Base-by-base conservation (phyloP, 2,329 filamentous ascomycete genomes). In the Colletotrichum tabaci region DNA sequence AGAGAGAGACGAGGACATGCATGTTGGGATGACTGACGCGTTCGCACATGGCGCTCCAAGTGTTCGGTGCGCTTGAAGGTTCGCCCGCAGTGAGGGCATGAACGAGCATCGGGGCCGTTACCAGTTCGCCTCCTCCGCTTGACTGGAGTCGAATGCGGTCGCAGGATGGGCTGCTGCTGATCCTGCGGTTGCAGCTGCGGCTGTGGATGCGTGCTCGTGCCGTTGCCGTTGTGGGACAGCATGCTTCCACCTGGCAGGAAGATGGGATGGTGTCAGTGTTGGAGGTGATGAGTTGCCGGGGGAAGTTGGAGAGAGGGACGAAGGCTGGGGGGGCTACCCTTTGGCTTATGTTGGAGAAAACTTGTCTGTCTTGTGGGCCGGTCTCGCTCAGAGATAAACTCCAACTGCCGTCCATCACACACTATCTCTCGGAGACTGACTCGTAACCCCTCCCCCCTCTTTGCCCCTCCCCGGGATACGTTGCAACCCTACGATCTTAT, bases 11-110 rank as follows among this genome's bases (percentile, higher is more conserved):
- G 55, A 7, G n/a, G 57, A 42, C 13, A 58, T 49, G 23, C 23
- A 53, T 44, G 30, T 30, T 30, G 50, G 69, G 65, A 65, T 49
- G 56, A 77, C 84, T 79, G 75, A 86, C 84, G 84, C 60, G 83
- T 86, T 72, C 84, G 80, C 57, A 85, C 79, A 77, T 86, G 84
- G 67, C 84, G 82, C 72, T 84, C 83, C 67, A 85, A 74, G 75
- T 86, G 84, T 75, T 86, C 84, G 50, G 83, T 84, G 26, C 84
- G 80, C 75, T 85, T 84, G 78, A 86, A 86, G 57, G 77, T 79
- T 56, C 84, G 77, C 60, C 80, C 81, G 71, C 84, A 86, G 74
- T 84, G 83, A 61, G 81, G 77, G 65, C 84, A 86, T 38, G 77
- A 75, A 46, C 77, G 79, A 49, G 72, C 55, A 50, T 68, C 71